A percentile compares a stretch with the other conserved stretches of the same genome.
phyloP scores from a whole-genome alignment of 257 asterid species.

The Leptodermis oblonga region DNA sequence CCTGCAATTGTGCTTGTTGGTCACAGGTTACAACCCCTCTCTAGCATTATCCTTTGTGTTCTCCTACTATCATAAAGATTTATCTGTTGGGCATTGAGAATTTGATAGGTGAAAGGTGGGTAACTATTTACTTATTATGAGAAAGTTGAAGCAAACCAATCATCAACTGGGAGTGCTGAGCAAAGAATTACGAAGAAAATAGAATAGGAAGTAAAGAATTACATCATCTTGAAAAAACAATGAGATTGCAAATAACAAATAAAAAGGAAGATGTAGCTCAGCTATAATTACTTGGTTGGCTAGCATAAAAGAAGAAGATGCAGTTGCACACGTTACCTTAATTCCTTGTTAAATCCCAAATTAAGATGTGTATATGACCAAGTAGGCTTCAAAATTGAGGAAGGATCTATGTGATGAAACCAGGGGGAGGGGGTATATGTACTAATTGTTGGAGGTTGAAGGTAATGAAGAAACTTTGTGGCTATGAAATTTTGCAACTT shows the following conservation, averaged over 20 bases:
- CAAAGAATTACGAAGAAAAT: not conserved
- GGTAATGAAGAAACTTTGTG: not conserved
- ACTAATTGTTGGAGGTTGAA: not conserved
- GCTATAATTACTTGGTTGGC: not conserved
- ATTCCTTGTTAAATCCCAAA: not conserved
- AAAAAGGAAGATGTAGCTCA: not conserved
- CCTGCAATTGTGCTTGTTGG: slow-evolving; percentile 95
- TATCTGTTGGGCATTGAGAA: not conserved
- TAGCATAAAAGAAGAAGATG: slow-evolving; percentile 1
- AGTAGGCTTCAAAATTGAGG: not conserved
- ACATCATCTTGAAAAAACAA: not conserved
- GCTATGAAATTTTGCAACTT: not conserved
- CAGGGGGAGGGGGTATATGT: not conserved
- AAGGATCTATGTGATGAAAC: not conserved
- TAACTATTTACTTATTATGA: not conserved
- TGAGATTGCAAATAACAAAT: not conserved
- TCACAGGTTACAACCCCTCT: slow-evolving; percentile 67
- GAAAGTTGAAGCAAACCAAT: not conserved
- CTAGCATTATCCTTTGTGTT: not conserved
- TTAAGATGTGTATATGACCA: not conserved
- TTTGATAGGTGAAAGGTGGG: not conserved
- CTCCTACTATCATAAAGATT: not conserved
- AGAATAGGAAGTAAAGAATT: too few species aligned
- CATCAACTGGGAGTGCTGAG: not conserved
- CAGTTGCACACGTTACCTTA: not conserved